These are phyloP conservation scores for Austroboletus niveus DNA, from an alignment of 1,284 basidiomycete species.

Conservation along the genomic window DNA sequence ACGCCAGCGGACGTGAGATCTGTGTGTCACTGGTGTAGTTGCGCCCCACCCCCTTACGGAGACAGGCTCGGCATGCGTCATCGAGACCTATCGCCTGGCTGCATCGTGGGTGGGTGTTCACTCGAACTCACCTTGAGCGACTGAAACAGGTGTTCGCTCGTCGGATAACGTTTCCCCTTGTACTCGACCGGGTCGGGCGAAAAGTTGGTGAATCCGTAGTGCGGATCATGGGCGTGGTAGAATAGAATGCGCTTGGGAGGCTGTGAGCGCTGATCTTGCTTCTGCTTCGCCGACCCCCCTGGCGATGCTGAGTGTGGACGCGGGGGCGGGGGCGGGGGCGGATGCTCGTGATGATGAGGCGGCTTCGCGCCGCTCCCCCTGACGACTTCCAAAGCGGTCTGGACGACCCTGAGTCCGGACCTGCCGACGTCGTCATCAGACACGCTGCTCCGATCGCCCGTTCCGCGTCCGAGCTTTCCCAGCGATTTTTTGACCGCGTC, in stretches of 20 bases:
- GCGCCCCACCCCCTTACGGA: not conserved
- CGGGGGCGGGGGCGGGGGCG: not conserved
- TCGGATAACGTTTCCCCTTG: slow-evolving; percentile 36
- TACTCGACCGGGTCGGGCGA: slow-evolving; percentile 38
- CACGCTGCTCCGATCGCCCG: slow-evolving; percentile 28
- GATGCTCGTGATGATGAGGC: not conserved
- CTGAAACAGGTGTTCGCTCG: slow-evolving; percentile 43
- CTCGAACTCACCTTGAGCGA: slow-evolving; percentile 36
- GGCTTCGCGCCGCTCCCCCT: slow-evolving; percentile 8
- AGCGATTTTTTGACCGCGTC: slow-evolving; percentile 31
- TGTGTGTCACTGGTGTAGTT: slow-evolving; percentile 11
- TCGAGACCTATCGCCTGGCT: slow-evolving; percentile 1
- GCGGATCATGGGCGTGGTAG: slow-evolving; percentile 33
- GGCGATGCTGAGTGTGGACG: slow-evolving; percentile 25
- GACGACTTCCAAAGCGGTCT: slow-evolving; percentile 26
- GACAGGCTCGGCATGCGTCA: not conserved
- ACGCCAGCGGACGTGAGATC: slow-evolving; percentile 8
- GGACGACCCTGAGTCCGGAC: slow-evolving; percentile 25
- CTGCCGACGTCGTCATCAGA: slow-evolving; percentile 26
- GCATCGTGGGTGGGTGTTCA: not conserved
- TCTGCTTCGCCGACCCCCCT: slow-evolving; percentile 4
- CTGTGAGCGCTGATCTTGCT: slow-evolving; percentile 4
- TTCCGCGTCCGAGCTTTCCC: slow-evolving; percentile 19
- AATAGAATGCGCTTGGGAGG: slow-evolving; percentile 29
- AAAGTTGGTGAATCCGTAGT: slow-evolving; percentile 42